These are phyloP conservation scores for Torrubiella hemipterigena DNA, from an alignment of 2,329 filamentous ascomycete species.

Conservation along the genomic window DNA sequence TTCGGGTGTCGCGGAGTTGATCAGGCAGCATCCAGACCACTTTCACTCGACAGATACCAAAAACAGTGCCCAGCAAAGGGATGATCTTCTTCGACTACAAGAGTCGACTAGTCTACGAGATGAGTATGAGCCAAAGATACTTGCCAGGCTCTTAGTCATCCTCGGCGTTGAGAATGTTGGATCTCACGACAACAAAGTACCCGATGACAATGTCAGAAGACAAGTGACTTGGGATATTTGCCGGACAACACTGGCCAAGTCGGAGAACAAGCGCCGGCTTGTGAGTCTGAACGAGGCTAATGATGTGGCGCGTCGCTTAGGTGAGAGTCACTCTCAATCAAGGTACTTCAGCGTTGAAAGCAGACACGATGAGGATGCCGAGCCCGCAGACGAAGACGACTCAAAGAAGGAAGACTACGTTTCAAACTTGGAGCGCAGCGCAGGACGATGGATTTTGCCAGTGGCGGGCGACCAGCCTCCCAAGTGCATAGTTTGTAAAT, in stretches of 20 bases:
- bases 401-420: slow-evolving; percentile 7
- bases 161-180: too few relatives aligned
- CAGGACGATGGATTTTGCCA: too few relatives aligned
- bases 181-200: too few relatives aligned
- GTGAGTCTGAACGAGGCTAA: slow-evolving; percentile 45
- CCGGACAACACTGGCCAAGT: slow-evolving; percentile 16
- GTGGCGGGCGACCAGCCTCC: too few relatives aligned
- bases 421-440: slow-evolving; percentile 21
- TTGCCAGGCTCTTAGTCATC: neutral
- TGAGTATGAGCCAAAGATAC: slow-evolving; percentile 1
- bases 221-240: slow-evolving; percentile 22
- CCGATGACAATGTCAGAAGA: slow-evolving; percentile 6
- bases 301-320: slow-evolving; percentile 43
- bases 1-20: slow-evolving; percentile 1
- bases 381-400: slow-evolving; percentile 12
- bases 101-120: too few relatives aligned
- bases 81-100: too few relatives aligned
- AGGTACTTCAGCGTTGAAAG: slow-evolving; percentile 23
- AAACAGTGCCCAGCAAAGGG: too few relatives aligned
- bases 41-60: too few relatives aligned
- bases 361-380: slow-evolving; percentile 13
- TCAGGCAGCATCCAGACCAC: neutral
- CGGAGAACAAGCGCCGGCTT: slow-evolving; percentile 30
- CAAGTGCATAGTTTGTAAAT: too few relatives aligned
- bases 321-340: slow-evolving; percentile 31